Conservation (phyloP, 2,329 filamentous ascomycete species). For the Sclerotinia minor region DNA sequence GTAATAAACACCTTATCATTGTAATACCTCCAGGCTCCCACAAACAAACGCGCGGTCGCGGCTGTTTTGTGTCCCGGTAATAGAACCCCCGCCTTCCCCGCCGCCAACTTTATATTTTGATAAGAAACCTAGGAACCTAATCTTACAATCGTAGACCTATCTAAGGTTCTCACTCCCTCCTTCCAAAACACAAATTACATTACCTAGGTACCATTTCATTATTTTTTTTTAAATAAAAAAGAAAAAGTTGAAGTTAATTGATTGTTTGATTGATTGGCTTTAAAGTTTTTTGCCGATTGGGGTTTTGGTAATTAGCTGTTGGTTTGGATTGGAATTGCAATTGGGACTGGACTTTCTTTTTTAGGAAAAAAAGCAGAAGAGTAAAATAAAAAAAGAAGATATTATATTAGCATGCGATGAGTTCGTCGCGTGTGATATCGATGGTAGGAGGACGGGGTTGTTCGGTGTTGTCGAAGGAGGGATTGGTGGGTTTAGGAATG, state of each 20-base stretch:
- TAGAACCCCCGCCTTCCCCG: background rate
- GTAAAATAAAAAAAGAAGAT: too few relatives aligned
- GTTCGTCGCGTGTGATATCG: background rate
- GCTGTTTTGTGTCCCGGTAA: conserved; percentile 5
- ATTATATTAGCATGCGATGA: conserved; percentile 6
- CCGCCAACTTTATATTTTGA: background rate
- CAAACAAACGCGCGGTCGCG: conserved; percentile 7
- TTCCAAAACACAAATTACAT: background rate
- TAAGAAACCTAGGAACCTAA: background rate
- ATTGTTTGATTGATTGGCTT: background rate
- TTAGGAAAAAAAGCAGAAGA: too few relatives aligned
- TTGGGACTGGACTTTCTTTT: background rate
- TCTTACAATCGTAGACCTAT: too few relatives aligned
- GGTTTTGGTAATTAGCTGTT: background rate
- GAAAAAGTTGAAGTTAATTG: background rate
- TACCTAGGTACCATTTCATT: too few relatives aligned
- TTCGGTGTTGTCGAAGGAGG: background rate
- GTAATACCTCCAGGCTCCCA: background rate
- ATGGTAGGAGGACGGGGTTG: background rate
- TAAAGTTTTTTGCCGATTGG: background rate
- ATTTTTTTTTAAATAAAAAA: too few relatives aligned
- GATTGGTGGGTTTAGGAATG: background rate
- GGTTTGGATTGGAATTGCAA: too few relatives aligned
- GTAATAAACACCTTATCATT: background rate
- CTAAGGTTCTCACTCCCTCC: background rate